Conservation (phyloP, 1,284 basidiomycete species). For the Tilletia setariae region DNA sequence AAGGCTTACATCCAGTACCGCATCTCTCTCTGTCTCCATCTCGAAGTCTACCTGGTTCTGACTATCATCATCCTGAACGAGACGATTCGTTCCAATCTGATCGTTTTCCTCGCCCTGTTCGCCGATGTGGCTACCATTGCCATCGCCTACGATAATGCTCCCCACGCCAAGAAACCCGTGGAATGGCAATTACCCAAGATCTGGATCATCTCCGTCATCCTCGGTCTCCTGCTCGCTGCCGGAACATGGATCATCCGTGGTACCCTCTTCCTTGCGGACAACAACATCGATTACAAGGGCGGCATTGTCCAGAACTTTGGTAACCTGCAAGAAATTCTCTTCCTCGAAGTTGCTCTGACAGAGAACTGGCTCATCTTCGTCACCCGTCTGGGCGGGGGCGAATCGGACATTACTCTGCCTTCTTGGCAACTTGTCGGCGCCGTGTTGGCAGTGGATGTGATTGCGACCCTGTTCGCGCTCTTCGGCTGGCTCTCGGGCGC, state of each 20-base stretch:
- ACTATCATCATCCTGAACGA: constrained; percentile 62
- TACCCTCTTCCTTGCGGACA: constrained; percentile 57
- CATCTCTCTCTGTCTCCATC: constrained; percentile 60
- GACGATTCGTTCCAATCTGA: constrained; percentile 61
- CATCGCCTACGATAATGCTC: constrained; percentile 61
- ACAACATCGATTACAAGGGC: constrained; percentile 41
- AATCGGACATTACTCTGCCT: constrained; percentile 56
- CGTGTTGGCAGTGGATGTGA: constrained; percentile 60
- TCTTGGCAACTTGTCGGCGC: constrained; percentile 60
- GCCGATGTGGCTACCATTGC: constrained; percentile 61
- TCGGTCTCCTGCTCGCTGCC: constrained; percentile 58
- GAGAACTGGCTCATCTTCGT: constrained; percentile 63
- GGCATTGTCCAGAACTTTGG: constrained; percentile 63
- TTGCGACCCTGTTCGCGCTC: constrained; percentile 60
- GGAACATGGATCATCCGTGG: constrained; percentile 62
- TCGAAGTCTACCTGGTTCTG: constrained; percentile 61
- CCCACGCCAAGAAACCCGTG: constrained; percentile 59
- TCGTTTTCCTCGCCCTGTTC: constrained; percentile 64
- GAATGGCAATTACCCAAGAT: constrained; percentile 65
- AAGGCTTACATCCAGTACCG: constrained; percentile 79
- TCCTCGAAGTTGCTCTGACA: constrained; percentile 62
- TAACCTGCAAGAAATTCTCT: constrained; percentile 60
- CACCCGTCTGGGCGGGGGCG: constrained; percentile 55
- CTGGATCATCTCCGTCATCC: constrained; percentile 61
- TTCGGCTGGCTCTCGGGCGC: constrained; percentile 62